Evolutionary conservation across 2,329 filamentous ascomycete species (phyloP), one percentile per base, ranked within the genome.

Genomic region (Trichoderma polysporum): DNA sequence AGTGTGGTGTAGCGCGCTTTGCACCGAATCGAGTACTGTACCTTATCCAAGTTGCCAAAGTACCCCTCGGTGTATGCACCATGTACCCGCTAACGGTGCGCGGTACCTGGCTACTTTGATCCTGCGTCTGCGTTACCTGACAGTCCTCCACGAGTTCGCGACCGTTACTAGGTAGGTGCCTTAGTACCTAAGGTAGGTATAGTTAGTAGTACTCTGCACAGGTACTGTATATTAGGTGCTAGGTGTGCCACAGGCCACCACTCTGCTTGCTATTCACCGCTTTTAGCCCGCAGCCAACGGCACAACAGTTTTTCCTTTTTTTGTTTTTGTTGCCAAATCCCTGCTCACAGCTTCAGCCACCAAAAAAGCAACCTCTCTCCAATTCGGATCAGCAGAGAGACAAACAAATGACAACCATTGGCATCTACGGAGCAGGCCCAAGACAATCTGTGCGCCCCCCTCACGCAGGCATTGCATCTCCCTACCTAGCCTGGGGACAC

Each of bases 291-390:
- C 47, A 47, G 58, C 63, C 45, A 45, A 33, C 66, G 66, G 66
- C 61, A 59, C 49, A 65, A 68, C 54, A 22, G 59, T 68, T 68
- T 68, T 68, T 68, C 66, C 66, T 65, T 68, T 68, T 61, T 61
- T 37, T 29, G 6, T 17, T 9, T n/a, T 29, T 8, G 10, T 19
- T 31, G 59, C 59, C 60, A 19, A 25, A 63, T 39, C 59, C 59
- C 59, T 62, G 59, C 47, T 52, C 59, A 31, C 58, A 61, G 47
- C 58, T 61, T 61, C 49, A 54, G 49, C 60, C 31, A 15, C 35
- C n/a, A n/a, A 54, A 52, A 53, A 58, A 41, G 17, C 33, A 54
- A 63, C 49, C 37, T 56, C 37, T 22, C n/a, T 60, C 41, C 19
- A 54, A 47, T 62, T 17, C 25, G 41, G 37, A 17, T 5, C 56